Base-by-base conservation (phyloP, 805 yeast genomes). In the Limtongia smithiae region DNA sequence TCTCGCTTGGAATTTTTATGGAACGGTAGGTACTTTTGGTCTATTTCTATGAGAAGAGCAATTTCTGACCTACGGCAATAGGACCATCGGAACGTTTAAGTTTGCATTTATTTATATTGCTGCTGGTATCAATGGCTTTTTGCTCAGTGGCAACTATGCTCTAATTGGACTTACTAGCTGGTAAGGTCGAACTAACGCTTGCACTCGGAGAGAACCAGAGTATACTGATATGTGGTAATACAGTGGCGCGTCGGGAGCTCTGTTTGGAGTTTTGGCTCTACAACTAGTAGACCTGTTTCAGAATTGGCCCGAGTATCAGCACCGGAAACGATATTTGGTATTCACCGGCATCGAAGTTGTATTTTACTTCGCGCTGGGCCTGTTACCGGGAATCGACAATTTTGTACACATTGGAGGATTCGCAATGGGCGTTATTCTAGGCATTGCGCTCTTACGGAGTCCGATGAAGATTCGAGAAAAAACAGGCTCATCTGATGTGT, bases 401-500 rank as follows among this genome's bases (percentile, higher is more conserved):
- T 83, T 83, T 60, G 74, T 84, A 37, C 89, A 83, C 63, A 76
- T 83, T 57, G 90, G 90, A 9, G 90, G 90, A 4, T 81, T 83
- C 66, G 75, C 80, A 21, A 68, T 79, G 66, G 90, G 90, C 0
- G 33, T 80, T 0, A 61, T 78, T 24, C 56, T 72, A 30, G 78
- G 83, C 0, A 59, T 80, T 0, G 66, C 74, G 1, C 54, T 82
- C 9, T 60, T 83, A 34, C 72, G 78, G 34, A 82, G 80, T 53
- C 90, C 90, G 1, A 67, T 71, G 15, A 50, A 49, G 28, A 41
- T 65, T 22, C 53, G 60, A 2, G 52, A 40, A 58, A 59, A 28
- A 51, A 41, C 51, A 39, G 55, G 51, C 31, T 54, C 30, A 22
- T 53, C 41, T 6, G 60, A 55, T 33, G 54, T 50, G 3, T 35